These are phyloP conservation scores for Saxispiralis lemnorum DNA, from an alignment of 495 filamentous ascomycete species.

Conservation along the genomic window DNA sequence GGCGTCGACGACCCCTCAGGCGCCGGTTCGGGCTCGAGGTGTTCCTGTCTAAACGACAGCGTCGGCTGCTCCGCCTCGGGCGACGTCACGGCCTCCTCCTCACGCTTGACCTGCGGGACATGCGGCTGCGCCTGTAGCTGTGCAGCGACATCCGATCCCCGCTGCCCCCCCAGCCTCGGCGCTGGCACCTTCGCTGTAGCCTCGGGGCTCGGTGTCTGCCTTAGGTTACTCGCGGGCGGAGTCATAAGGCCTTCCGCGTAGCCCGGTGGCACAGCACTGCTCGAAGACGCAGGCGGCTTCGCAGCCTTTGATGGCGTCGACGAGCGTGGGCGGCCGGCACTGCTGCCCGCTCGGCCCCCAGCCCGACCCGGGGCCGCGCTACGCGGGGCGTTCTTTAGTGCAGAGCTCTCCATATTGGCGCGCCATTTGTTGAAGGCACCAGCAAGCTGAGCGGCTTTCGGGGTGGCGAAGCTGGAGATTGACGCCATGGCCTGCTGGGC, in stretches of 20 bases:
- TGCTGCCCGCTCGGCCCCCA: not conserved
- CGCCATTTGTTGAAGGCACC: conserved; percentile 57
- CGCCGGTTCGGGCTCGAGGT: no score
- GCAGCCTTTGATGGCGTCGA: conserved; percentile 1
- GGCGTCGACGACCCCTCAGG: conserved; percentile 48
- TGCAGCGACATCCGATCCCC: not conserved
- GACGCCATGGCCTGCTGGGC: conserved; percentile 27
- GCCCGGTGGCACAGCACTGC: conserved; percentile 21
- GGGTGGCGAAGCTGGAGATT: conserved; percentile 49
- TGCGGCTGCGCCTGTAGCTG: not conserved
- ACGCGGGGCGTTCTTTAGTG: conserved; percentile 22
- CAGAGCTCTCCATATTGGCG: conserved; percentile 31
- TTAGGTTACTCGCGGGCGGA: conserved; percentile 52
- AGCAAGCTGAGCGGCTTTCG: conserved; percentile 64
- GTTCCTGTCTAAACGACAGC: no score
- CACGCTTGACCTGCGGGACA: not conserved
- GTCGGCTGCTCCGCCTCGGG: no score
- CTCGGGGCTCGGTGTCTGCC: conserved; percentile 32
- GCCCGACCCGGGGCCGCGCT: conserved; percentile 21
- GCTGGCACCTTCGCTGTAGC: conserved; percentile 8
- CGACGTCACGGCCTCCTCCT: not conserved
- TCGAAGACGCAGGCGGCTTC: not conserved
- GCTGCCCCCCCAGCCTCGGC: conserved; percentile 4
- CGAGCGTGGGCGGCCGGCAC: not conserved
- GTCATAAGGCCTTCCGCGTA: conserved; percentile 67